These are phyloP conservation scores for Lavandula angustifolia DNA, from an alignment of 257 asterid species.

Conservation along the genomic window DNA sequence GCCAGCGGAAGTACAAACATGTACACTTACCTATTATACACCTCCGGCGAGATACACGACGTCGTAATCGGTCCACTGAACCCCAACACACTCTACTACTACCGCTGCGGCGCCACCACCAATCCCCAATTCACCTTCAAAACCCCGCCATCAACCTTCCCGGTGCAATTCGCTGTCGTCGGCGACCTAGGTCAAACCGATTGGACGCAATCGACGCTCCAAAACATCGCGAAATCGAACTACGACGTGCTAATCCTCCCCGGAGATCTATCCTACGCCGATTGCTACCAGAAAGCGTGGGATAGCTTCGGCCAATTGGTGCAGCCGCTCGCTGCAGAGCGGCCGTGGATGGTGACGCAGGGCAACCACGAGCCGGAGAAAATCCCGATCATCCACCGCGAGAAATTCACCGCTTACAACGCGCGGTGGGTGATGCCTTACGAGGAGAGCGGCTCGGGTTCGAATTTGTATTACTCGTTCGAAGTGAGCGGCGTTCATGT, in stretches of 20 bases:
- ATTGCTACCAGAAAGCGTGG: constrained; percentile 52
- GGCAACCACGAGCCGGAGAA: constrained; percentile 88
- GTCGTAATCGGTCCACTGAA: constrained; percentile 69
- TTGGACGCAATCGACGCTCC: constrained; percentile 68
- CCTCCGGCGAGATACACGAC: constrained; percentile 65
- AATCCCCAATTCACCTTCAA: constrained; percentile 51
- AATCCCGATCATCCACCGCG: constrained; percentile 36
- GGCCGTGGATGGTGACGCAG: constrained; percentile 95
- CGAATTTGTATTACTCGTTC: constrained; percentile 81
- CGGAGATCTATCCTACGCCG: constrained; percentile 80
- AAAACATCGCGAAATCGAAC: constrained; percentile 54
- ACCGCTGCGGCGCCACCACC: constrained; percentile 47
- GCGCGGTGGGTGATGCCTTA: constrained; percentile 91
- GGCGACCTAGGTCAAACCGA: constrained; percentile 86
- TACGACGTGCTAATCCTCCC: constrained; percentile 65
- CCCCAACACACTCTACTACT: constrained; percentile 60
- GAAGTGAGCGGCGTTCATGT: constrained; percentile 72
- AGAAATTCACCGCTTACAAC: constrained; percentile 58
- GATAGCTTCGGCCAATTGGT: constrained; percentile 76
- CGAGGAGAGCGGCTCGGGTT: constrained; percentile 64
- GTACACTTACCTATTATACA: constrained; percentile 46
- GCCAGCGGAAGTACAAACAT: constrained; percentile 44
- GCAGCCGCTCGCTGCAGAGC: constrained; percentile 59
- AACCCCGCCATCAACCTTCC: constrained; percentile 60
- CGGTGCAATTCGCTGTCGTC: constrained; percentile 52